A percentile compares a stretch with the other conserved stretches of the same genome.
phyloP scores from a whole-genome alignment of 306 rosid genomes.

The peach (Prunus persica) region DNA sequence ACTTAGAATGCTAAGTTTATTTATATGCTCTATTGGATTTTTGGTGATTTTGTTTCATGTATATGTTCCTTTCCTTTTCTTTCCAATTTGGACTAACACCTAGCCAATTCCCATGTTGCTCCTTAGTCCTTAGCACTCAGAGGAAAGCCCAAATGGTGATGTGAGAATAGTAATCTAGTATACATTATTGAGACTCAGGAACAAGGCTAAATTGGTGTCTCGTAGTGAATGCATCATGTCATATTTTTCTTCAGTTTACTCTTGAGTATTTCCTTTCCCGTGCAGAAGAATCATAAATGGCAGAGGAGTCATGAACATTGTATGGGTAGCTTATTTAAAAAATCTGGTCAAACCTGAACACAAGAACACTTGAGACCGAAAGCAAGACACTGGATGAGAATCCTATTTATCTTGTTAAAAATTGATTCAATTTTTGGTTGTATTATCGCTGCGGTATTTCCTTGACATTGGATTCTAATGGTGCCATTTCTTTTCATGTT shows the following conservation, averaged over 20 bases:
- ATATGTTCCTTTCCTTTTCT: no score
- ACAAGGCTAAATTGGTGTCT: not conserved
- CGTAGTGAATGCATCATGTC: no score
- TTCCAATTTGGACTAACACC: not conserved
- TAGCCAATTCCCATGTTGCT: not conserved
- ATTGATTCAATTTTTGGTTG: not conserved
- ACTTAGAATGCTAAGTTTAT: no score
- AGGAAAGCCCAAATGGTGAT: not conserved
- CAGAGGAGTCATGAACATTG: not conserved
- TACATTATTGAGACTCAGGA: not conserved
- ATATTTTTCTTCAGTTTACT: not conserved
- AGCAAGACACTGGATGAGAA: no score
- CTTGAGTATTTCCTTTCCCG: not conserved
- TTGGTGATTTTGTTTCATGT: no score
- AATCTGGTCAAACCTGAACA: not conserved
- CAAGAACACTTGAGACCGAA: no score
- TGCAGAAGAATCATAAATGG: not conserved
- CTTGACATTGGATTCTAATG: not conserved
- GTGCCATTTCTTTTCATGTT: not conserved
- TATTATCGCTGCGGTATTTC: conserved; percentile 22
- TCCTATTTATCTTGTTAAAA: not conserved
- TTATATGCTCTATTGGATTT: no score
- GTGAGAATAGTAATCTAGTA: not conserved
- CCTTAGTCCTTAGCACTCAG: not conserved
- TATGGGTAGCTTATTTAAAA: not conserved